Conservation (phyloP, 805 yeast genomes). For the Scheffersomyces stipitis region DNA sequence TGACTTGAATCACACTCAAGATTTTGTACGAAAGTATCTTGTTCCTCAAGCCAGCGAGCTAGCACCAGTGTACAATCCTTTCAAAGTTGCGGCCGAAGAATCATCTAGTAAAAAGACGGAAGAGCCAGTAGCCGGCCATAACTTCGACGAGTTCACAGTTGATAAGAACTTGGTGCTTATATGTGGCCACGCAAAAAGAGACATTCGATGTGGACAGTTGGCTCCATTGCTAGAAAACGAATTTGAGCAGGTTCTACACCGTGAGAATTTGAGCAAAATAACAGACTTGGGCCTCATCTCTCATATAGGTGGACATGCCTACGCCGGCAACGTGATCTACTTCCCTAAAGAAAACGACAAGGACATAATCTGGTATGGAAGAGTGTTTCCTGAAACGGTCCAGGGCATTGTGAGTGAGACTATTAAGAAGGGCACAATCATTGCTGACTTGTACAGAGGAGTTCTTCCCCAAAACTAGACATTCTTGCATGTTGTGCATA, state of each 20-base stretch:
- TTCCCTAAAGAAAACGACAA: conserved; percentile 42
- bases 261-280: conserved; percentile 26
- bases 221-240: conserved; percentile 60
- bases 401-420: conserved; percentile 64
- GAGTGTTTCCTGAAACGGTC: conserved; percentile 65
- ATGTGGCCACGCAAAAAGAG: conserved; percentile 69
- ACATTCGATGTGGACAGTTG: conserved; percentile 63
- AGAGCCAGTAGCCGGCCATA: conserved; percentile 1
- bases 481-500: no score
- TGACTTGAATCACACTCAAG: conserved; percentile 20
- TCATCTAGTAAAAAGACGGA: neutral
- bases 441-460: conserved; percentile 62
- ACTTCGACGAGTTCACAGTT: conserved; percentile 11
- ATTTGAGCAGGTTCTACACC: conserved; percentile 41
- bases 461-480: no score
- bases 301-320: conserved; percentile 85
- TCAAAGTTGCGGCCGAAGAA: conserved; percentile 3
- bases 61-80: conserved; percentile 25
- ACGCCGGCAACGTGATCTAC: conserved; percentile 76
- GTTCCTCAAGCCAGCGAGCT: conserved; percentile 29
- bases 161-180: conserved; percentile 43
- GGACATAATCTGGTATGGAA: conserved; percentile 70
- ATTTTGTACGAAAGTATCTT: conserved; percentile 44
- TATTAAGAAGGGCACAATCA: conserved; percentile 46
- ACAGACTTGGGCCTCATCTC: conserved; percentile 56